Percentiles rank a stretch among this genome's conserved stretches.
These are phyloP conservation scores for Chaetomium sp. DNA, from an alignment of 2,329 filamentous ascomycete species.

Conservation along the genomic window DNA sequence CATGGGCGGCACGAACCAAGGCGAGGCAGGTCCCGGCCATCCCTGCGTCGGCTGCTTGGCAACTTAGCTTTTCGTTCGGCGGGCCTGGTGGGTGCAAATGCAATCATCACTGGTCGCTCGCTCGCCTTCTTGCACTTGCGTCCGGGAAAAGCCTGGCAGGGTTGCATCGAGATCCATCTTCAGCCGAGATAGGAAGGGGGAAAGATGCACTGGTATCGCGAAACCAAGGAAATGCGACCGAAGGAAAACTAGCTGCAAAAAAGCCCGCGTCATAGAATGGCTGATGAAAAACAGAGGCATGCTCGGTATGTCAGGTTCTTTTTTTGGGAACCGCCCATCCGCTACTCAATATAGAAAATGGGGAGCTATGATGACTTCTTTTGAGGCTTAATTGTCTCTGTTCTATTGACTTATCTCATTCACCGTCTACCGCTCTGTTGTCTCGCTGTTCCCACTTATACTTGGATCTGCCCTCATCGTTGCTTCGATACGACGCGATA, in stretches of 20 bases:
- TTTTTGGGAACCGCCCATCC: too few relatives aligned
- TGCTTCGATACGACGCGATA: too few relatives aligned
- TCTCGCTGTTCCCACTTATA: too few relatives aligned
- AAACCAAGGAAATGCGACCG: slow-evolving; percentile 2
- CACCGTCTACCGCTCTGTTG: too few relatives aligned
- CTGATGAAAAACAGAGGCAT: not conserved
- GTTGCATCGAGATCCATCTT: slow-evolving; percentile 3
- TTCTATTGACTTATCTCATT: too few relatives aligned
- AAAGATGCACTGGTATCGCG: not conserved
- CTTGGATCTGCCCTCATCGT: too few relatives aligned
- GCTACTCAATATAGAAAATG: too few relatives aligned
- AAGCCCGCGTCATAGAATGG: too few relatives aligned
- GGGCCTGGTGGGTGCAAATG: not conserved
- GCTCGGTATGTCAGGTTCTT: not conserved
- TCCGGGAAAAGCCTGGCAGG: not conserved
- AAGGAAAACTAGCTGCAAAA: not conserved
- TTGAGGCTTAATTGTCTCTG: too few relatives aligned
- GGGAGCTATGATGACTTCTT: too few relatives aligned
- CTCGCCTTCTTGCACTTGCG: slow-evolving; percentile 1
- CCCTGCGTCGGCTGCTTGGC: too few relatives aligned
- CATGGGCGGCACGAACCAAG: not conserved
- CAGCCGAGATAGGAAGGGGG: slow-evolving; percentile 1
- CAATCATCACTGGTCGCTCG: slow-evolving; percentile 5
- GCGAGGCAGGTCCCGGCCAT: not conserved
- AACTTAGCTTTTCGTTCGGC: too few relatives aligned